These are phyloP conservation scores for Aspergillus taichungensis DNA, from an alignment of 495 filamentous ascomycete species.

Conservation along the genomic window DNA sequence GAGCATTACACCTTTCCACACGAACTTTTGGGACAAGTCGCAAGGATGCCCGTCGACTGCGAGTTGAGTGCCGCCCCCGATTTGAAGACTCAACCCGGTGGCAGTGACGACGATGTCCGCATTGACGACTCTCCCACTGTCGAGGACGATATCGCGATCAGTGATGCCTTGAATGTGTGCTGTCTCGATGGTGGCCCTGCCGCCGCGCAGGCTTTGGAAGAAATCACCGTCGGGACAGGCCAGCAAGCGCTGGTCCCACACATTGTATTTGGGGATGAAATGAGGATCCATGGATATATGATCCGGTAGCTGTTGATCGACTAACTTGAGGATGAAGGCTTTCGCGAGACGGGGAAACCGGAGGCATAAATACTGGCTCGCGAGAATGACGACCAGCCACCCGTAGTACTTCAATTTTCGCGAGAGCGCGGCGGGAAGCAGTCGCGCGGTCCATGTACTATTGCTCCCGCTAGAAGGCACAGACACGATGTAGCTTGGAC, in stretches of 20 bases:
- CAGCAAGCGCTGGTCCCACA: slow-evolving; percentile 61
- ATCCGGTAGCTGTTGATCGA: slow-evolving; percentile 38
- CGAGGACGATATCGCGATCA: background rate
- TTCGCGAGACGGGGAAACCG: slow-evolving; percentile 38
- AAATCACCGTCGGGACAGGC: slow-evolving; percentile 62
- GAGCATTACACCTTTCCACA: background rate
- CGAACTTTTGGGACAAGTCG: background rate
- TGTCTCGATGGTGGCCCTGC: slow-evolving; percentile 52
- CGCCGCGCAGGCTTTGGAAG: slow-evolving; percentile 46
- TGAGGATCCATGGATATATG: slow-evolving; percentile 46
- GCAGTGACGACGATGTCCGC: slow-evolving; percentile 1
- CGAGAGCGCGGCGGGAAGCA: slow-evolving; percentile 23
- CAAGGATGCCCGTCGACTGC: background rate
- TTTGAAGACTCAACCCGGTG: background rate
- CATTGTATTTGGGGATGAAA: slow-evolving; percentile 56
- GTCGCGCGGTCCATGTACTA: slow-evolving; percentile 18
- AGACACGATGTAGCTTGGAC: slow-evolving; percentile 43
- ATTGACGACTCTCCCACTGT: background rate
- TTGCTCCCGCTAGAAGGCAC: slow-evolving; percentile 12
- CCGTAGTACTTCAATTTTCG: slow-evolving; percentile 1
- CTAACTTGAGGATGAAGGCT: slow-evolving; percentile 23
- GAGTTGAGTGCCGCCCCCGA: background rate
- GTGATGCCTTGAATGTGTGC: slow-evolving; percentile 16
- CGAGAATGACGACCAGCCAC: slow-evolving; percentile 11
- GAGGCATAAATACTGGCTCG: slow-evolving; percentile 26